Percentiles rank a stretch among this genome's conserved stretches.
Conservation (phyloP, 352 stramenopile species). For the Achlya hypogyna region DNA sequence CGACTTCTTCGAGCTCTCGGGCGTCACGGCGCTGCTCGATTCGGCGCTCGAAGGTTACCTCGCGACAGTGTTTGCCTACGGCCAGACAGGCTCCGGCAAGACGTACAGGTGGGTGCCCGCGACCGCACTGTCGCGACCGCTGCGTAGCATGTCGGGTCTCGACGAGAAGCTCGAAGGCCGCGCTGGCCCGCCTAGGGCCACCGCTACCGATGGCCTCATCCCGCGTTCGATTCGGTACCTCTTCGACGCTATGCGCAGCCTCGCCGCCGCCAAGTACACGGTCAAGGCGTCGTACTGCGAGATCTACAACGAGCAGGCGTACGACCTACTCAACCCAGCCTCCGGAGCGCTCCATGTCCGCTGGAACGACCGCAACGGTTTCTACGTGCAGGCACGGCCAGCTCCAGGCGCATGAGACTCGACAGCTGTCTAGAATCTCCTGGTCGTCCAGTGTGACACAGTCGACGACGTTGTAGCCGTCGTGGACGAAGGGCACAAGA, state of each 20-base stretch:
- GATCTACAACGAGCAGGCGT: conserved; percentile 79
- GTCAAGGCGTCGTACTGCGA: conserved; percentile 69
- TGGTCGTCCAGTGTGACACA: conserved; percentile 63
- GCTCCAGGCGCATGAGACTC: background rate
- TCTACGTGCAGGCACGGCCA: conserved; percentile 44
- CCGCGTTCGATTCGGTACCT: conserved; percentile 64
- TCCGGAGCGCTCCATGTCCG: conserved; percentile 54
- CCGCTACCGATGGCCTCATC: conserved; percentile 60
- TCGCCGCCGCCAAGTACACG: conserved; percentile 40
- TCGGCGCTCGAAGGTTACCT: conserved; percentile 63
- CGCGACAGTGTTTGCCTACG: conserved; percentile 58
- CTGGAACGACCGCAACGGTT: conserved; percentile 61
- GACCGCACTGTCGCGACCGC: background rate
- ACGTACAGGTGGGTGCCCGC: conserved; percentile 34
- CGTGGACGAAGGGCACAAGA: conserved; percentile 63
- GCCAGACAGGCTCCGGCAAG: conserved; percentile 57
- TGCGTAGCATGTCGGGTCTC: conserved; percentile 50
- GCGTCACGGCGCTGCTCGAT: conserved; percentile 48
- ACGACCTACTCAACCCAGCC: conserved; percentile 60
- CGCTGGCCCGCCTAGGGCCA: conserved; percentile 14
- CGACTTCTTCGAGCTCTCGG: conserved; percentile 54
- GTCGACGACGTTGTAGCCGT: conserved; percentile 65
- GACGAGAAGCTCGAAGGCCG: conserved; percentile 55
- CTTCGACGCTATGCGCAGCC: conserved; percentile 29
- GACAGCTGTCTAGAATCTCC: conserved; percentile 33